Evolutionary conservation across 345 rosid species (phyloP).

Genomic region (Corymbia maculata): DNA sequence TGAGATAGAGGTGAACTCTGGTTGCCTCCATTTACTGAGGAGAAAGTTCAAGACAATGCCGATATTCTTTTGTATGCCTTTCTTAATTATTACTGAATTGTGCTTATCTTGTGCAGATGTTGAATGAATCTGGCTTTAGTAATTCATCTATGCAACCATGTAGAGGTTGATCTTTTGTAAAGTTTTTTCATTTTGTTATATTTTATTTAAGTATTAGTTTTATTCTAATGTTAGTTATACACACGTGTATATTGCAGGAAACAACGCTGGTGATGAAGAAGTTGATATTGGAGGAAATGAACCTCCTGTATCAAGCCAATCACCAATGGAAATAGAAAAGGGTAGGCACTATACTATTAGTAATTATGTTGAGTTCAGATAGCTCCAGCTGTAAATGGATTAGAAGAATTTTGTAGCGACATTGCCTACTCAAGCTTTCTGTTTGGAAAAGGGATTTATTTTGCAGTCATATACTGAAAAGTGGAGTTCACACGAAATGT

Average conservation of each 20-base stretch:
- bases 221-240: not conserved
- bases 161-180: conserved; percentile 34
- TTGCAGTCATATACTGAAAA: not conserved
- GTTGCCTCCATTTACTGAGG: not conserved
- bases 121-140: conserved; percentile 63
- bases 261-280: conserved; percentile 68
- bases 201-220: not conserved
- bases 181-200: not conserved
- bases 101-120: conserved; percentile 33
- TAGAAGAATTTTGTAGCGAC: not conserved
- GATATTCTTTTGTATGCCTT: not conserved
- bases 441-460: not conserved
- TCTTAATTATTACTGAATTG: not conserved
- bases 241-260: conserved; percentile 29
- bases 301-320: conserved; percentile 55
- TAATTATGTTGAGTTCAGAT: conserved; percentile 19
- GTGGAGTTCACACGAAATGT: not conserved
- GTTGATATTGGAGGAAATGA: conserved; percentile 79
- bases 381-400: conserved; percentile 44
- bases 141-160: conserved; percentile 67
- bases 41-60: not conserved
- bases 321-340: conserved; percentile 35
- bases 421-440: not conserved
- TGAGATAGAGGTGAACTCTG: conserved; percentile 70
- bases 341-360: conserved; percentile 12